These are phyloP conservation scores for Stagonosporopsis vannaccii DNA, from an alignment of 2,329 filamentous ascomycete species.

Conservation along the genomic window DNA sequence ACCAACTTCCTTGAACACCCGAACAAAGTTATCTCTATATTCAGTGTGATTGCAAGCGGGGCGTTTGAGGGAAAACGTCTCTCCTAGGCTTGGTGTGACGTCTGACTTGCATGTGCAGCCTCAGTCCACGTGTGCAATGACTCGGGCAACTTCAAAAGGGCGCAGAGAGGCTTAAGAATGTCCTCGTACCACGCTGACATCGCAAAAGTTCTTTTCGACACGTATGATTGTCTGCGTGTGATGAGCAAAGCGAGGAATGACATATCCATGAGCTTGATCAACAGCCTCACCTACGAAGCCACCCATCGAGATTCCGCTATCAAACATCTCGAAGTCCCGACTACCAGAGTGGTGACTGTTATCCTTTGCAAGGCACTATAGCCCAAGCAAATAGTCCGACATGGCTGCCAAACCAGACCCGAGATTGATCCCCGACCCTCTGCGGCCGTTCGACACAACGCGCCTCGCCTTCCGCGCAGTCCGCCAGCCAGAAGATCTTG, in stretches of 20 bases:
- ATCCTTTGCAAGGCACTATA: neutral
- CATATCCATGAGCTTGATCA: too few species aligned
- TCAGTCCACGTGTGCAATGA: neutral
- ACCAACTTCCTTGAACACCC: too few species aligned
- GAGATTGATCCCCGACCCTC: conserved; percentile 2
- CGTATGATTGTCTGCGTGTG: too few species aligned
- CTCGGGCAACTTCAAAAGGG: conserved; percentile 12
- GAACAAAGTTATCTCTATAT: too few species aligned
- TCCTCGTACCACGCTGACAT: neutral
- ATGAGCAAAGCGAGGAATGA: too few species aligned
- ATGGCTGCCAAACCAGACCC: conserved; percentile 7
- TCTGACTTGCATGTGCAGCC: neutral
- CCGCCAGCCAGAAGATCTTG: conserved; percentile 27
- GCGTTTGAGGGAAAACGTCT: neutral
- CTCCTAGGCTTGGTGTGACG: neutral
- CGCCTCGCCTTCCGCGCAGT: conserved; percentile 38
- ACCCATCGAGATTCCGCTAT: neutral
- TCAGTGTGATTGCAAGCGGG: neutral
- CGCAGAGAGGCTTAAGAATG: neutral
- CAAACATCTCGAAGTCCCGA: too few species aligned
- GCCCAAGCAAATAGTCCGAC: neutral
- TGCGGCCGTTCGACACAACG: conserved; percentile 30
- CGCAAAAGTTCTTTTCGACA: too few species aligned
- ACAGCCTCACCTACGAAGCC: too few species aligned
- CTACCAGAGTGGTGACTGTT: too few species aligned